Conservation (phyloP, 1,284 basidiomycete species). For the Apiotrichum akiyoshidainum region DNA sequence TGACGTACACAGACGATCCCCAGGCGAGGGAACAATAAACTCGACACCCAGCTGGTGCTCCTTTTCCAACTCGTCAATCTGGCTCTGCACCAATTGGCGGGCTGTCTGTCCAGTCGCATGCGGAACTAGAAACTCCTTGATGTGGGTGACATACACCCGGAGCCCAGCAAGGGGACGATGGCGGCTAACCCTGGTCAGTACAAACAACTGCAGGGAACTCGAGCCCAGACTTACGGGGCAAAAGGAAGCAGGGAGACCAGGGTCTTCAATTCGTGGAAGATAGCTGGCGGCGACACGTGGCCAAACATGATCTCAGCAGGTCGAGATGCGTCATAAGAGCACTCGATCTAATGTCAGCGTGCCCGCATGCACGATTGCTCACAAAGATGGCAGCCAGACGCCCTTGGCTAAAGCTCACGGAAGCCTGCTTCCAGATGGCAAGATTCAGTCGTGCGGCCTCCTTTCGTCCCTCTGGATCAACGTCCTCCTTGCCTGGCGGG, state of each 20-base stretch:
- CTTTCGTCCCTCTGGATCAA: conserved; percentile 18
- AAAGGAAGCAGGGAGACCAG: conserved; percentile 29
- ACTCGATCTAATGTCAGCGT: conserved; percentile 42
- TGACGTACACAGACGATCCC: conserved; percentile 44
- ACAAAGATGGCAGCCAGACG: conserved; percentile 45
- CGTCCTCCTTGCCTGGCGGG: conserved; percentile 19
- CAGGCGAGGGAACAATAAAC: conserved; percentile 35
- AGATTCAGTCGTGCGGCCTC: conserved; percentile 26
- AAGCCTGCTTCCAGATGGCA: conserved; percentile 45
- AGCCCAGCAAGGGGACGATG: conserved; percentile 35
- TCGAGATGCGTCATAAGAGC: conserved; percentile 46
- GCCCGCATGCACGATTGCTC: conserved; percentile 17
- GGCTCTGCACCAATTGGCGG: conserved; percentile 35
- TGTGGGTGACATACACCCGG: conserved; percentile 45
- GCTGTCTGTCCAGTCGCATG: conserved; percentile 37
- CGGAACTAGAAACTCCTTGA: conserved; percentile 46
- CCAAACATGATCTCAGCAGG: conserved; percentile 46
- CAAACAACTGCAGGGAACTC: neutral
- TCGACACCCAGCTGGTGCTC: conserved; percentile 32
- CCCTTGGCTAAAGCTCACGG: conserved; percentile 31
- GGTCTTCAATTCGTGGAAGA: conserved; percentile 40
- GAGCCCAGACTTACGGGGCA: neutral
- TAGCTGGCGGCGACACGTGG: conserved; percentile 41
- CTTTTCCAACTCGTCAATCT: conserved; percentile 35
- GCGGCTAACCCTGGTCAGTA: conserved; percentile 9